A percentile compares a stretch with the other conserved stretches of the same genome.
Evolutionary conservation across 352 stramenopile species (phyloP).

Genomic region (Phytophthora lateralis): DNA sequence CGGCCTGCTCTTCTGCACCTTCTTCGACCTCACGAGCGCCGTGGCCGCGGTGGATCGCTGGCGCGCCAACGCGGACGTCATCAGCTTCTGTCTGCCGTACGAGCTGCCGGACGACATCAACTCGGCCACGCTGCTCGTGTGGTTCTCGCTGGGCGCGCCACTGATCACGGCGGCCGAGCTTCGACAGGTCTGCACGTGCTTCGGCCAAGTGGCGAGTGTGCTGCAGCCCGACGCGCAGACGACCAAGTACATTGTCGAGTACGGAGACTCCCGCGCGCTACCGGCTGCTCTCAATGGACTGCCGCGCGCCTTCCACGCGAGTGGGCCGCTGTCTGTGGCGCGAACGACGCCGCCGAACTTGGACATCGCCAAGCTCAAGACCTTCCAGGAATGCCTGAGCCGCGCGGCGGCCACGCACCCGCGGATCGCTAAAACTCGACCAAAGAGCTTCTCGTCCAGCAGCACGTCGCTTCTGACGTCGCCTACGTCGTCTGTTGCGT

Average conservation of each 20-base stretch:
- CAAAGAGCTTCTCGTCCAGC: constrained; percentile 73
- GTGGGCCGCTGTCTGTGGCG: constrained; percentile 48
- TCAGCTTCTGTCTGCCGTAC: constrained; percentile 74
- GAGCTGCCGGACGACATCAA: constrained; percentile 69
- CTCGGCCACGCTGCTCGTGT: constrained; percentile 62
- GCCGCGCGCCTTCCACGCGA: constrained; percentile 32
- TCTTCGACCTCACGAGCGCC: constrained; percentile 72
- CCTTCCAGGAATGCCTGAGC: constrained; percentile 62
- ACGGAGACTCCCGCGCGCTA: constrained; percentile 70
- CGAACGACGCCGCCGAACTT: constrained; percentile 58
- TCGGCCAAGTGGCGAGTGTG: constrained; percentile 78
- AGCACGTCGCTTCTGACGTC: constrained; percentile 67
- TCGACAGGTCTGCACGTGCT: constrained; percentile 67
- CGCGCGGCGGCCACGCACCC: constrained; percentile 14
- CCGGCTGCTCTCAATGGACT: constrained; percentile 48
- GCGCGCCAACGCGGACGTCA: constrained; percentile 41
- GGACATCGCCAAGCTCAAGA: constrained; percentile 66
- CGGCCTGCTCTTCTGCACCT: constrained; percentile 78
- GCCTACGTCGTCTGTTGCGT: constrained; percentile 69
- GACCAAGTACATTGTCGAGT: constrained; percentile 74
- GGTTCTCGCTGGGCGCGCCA: constrained; percentile 27
- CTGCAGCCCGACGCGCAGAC: constrained; percentile 52
- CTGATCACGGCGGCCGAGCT: constrained; percentile 47
- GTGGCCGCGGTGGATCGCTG: constrained; percentile 61
- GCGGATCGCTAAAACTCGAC: constrained; percentile 27